Conservation (phyloP, 163 green algal genomes). For the Trebouxiophyceae sp. region DNA sequence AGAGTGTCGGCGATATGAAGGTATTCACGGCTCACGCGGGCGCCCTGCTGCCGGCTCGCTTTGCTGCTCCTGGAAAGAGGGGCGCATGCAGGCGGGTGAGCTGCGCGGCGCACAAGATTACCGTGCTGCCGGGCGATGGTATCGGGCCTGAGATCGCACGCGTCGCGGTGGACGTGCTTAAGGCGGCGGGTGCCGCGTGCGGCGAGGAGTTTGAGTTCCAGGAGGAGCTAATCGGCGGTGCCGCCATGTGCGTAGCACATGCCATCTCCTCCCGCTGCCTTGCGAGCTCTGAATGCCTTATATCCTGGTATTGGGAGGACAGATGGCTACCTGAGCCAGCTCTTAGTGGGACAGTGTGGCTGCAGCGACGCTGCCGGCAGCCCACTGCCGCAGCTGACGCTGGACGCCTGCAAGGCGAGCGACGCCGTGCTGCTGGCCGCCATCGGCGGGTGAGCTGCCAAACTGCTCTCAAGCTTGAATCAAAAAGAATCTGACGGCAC, state of each 20-base stretch:
- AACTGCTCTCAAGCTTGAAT: too few relatives aligned
- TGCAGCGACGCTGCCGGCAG: conserved; percentile 78
- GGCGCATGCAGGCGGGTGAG: too few relatives aligned
- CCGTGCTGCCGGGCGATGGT: conserved; percentile 88
- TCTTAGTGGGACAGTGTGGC: too few relatives aligned
- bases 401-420: conserved; percentile 69
- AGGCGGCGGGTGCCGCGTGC: conserved; percentile 58
- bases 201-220: conserved; percentile 77
- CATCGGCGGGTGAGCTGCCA: conserved; percentile 76
- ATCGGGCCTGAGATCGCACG: conserved; percentile 98
- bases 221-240: conserved; percentile 81
- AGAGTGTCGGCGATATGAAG: too few relatives aligned
- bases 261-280: too few relatives aligned
- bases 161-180: conserved; percentile 71
- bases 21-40: too few relatives aligned
- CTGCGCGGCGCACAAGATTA: conserved; percentile 46
- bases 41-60: too few relatives aligned
- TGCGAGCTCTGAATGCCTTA: too few relatives aligned
- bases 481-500: too few relatives aligned
- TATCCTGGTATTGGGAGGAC: too few relatives aligned
- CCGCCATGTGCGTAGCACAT: conserved; percentile 46
- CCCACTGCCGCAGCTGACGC: conserved; percentile 83
- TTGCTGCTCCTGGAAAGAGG: too few relatives aligned
- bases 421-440: conserved; percentile 92
- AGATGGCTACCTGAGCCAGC: too few relatives aligned